A percentile compares a stretch with the other conserved stretches of the same genome.
These are phyloP conservation scores for Didymella exigua DNA, from an alignment of 2,329 filamentous ascomycete genomes.

Conservation along the genomic window DNA sequence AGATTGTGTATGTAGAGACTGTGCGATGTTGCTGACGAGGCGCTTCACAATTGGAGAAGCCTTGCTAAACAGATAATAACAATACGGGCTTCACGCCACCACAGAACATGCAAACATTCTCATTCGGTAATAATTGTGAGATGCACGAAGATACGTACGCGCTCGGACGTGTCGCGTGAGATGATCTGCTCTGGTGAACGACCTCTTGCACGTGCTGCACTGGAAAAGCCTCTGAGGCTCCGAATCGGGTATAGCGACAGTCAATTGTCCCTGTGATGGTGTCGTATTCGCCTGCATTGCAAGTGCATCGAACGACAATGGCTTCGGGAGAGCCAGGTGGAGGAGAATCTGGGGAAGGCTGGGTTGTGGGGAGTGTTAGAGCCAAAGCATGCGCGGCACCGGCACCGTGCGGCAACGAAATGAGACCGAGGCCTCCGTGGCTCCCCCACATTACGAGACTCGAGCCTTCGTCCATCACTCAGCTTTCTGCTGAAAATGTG, in stretches of 20 bases:
- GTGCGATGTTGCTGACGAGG: background rate
- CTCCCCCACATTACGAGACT: conserved; percentile 21
- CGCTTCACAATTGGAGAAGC: background rate
- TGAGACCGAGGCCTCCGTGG: background rate
- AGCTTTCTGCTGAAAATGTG: background rate
- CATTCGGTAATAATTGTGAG: background rate
- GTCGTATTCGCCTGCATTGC: conserved; percentile 27
- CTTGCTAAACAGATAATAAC: background rate
- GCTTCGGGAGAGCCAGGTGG: conserved; percentile 32
- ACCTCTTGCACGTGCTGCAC: conserved; percentile 59
- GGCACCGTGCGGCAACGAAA: background rate
- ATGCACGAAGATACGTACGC: conserved; percentile 39
- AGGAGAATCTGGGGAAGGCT: conserved; percentile 29
- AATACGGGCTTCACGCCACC: background rate
- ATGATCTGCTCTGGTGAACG: conserved; percentile 60
- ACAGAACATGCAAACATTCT: background rate
- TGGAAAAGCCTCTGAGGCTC: conserved; percentile 48
- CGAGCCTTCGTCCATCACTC: background rate
- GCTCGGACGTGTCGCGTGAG: conserved; percentile 60
- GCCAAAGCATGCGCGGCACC: conserved; percentile 14
- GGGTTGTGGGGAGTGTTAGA: conserved; percentile 15
- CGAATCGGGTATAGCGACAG: conserved; percentile 21
- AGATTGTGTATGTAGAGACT: background rate
- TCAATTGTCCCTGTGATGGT: conserved; percentile 7
- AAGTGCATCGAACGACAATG: conserved; percentile 15